A percentile compares a stretch with the other conserved stretches of the same genome.
Conservation (phyloP, 1,139 yeast genomes). For the Hyphopichia khmerensis region DNA sequence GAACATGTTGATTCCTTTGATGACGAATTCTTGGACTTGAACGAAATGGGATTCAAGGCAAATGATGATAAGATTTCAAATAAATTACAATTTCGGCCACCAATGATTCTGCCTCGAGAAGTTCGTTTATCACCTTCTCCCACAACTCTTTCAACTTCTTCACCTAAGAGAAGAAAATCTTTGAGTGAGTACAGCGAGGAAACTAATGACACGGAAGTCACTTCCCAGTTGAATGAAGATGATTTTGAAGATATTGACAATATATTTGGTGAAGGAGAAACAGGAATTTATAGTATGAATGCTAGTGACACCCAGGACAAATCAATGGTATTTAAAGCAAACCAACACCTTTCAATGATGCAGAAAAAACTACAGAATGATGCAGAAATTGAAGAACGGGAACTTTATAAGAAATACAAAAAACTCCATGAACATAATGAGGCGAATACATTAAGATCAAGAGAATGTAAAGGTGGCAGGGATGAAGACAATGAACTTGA, state of each 20-base stretch:
- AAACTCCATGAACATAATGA: constrained; percentile 16
- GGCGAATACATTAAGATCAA: constrained; percentile 28
- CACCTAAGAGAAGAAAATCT: constrained; percentile 22
- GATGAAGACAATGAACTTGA: constrained; percentile 34
- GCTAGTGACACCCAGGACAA: constrained; percentile 7
- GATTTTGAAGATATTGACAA: constrained; percentile 44
- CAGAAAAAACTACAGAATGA: constrained; percentile 28
- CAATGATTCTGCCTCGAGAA: constrained; percentile 2
- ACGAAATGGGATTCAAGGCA: background rate
- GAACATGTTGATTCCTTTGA: constrained; percentile 4
- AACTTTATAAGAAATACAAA: constrained; percentile 20
- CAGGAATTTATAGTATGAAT: constrained; percentile 27
- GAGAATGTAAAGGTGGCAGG: constrained; percentile 23
- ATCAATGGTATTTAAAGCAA: constrained; percentile 8
- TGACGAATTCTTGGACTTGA: constrained; percentile 3
- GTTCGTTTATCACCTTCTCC: constrained; percentile 14
- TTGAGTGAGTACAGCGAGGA: constrained; percentile 40
- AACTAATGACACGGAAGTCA: constrained; percentile 38
- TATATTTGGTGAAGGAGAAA: constrained; percentile 39
- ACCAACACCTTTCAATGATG: constrained; percentile 20
- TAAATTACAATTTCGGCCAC: background rate
- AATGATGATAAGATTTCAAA: background rate
- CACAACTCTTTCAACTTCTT: constrained; percentile 24
- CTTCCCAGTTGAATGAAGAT: constrained; percentile 40
- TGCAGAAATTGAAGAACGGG: constrained; percentile 38